phyloP scores from a whole-genome alignment of 2,329 filamentous ascomycete genomes.

The Ceratocystis cubensis region DNA sequence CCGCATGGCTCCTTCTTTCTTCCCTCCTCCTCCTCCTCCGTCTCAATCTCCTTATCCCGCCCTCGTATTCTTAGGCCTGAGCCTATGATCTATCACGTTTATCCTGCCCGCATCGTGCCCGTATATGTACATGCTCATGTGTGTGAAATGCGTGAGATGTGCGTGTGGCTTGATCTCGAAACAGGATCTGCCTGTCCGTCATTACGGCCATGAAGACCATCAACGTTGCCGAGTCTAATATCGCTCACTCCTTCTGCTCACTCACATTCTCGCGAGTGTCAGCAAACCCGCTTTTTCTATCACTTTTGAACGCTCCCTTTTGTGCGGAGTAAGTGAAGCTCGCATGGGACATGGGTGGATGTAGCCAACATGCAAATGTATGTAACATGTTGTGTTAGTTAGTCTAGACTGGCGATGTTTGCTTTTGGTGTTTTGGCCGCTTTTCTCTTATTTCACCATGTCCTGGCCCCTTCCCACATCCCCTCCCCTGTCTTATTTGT shows the following conservation, averaged over 20 bases:
- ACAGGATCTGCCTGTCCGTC: background rate
- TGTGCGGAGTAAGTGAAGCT: background rate
- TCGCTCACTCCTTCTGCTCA: no score
- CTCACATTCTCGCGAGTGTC: background rate
- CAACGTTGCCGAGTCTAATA: no score
- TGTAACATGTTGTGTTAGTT: background rate
- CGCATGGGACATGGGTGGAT: no score
- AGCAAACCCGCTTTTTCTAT: background rate
- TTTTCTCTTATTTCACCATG: background rate
- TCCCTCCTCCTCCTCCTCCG: background rate
- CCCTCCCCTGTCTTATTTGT: background rate
- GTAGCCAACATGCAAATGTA: background rate
- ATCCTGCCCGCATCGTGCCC: background rate
- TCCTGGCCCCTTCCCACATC: background rate
- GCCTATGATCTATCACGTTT: background rate
- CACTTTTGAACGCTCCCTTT: background rate
- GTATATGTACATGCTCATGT: background rate
- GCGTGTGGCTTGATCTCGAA: constrained; percentile 2
- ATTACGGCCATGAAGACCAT: no score
- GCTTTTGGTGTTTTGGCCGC: background rate
- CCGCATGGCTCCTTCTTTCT: background rate
- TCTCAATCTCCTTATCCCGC: background rate
- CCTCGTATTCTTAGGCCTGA: background rate
- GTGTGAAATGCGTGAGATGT: background rate
- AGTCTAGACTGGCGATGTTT: background rate